Evolutionary conservation across 805 yeast species (phyloP).

Genomic region (Wickerhamomyces hampshirensis): DNA sequence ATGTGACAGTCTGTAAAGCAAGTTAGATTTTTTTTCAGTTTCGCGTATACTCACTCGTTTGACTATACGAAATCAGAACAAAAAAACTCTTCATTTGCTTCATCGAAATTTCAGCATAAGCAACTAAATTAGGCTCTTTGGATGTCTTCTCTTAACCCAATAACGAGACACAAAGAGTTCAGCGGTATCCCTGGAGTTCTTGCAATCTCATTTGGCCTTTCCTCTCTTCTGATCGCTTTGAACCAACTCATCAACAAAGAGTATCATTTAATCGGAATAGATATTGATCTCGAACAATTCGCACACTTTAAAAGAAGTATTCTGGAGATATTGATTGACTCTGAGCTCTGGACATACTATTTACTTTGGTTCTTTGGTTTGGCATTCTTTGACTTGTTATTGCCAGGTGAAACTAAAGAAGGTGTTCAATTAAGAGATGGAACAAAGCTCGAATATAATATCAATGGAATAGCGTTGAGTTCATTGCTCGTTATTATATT

Average conservation of each 20-base stretch:
- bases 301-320: constrained; percentile 32
- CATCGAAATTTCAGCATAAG: no score
- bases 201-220: constrained; percentile 61
- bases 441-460: constrained; percentile 60
- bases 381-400: constrained; percentile 54
- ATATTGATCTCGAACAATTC: constrained; percentile 37
- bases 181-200: constrained; percentile 74
- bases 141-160: constrained; percentile 65
- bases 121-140: no score
- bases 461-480: constrained; percentile 70
- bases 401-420: constrained; percentile 58
- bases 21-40: no score
- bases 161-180: constrained; percentile 68
- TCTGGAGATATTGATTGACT: constrained; percentile 35
- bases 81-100: no score
- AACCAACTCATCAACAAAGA: constrained; percentile 57
- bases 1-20: background rate
- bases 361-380: constrained; percentile 67
- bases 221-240: constrained; percentile 54
- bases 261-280: constrained; percentile 47
- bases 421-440: constrained; percentile 82
- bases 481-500: constrained; percentile 36
- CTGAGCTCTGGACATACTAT: constrained; percentile 58
- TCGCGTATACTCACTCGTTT: no score
- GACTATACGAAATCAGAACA: no score